A percentile compares a stretch with the other conserved stretches of the same genome.
phyloP scores from a whole-genome alignment of 257 asterid species.

The Scutellaria barbata region DNA sequence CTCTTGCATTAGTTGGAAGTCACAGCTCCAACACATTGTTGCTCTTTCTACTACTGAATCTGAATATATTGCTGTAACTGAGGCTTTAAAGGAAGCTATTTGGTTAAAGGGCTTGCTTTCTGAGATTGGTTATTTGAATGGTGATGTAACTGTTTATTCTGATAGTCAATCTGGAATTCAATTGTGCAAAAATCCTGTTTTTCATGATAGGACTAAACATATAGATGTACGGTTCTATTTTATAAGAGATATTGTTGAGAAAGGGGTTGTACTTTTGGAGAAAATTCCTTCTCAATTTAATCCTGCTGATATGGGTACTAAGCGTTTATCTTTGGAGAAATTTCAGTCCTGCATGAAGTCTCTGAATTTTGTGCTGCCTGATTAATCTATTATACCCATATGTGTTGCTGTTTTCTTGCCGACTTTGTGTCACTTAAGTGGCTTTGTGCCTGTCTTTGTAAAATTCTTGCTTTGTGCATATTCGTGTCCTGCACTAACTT shows the following conservation, averaged over 20 bases:
- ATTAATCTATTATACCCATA: too few relatives aligned
- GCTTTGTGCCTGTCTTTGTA: too few relatives aligned
- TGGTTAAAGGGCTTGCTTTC: constrained; percentile 4
- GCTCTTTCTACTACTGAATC: not conserved
- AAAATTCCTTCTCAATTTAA: not conserved
- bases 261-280: not conserved
- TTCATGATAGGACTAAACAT: constrained; percentile 2
- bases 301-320: not conserved
- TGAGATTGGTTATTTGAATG: too few relatives aligned
- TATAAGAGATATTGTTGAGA: too few relatives aligned
- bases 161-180: constrained; percentile 9
- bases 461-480: too few relatives aligned
- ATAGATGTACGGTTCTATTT: constrained; percentile 1
- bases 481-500: too few relatives aligned
- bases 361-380: too few relatives aligned
- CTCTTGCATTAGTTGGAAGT: constrained; percentile 23
- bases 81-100: not conserved
- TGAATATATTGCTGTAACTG: not conserved
- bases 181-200: not conserved
- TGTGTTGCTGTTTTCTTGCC: too few relatives aligned
- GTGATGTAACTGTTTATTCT: not conserved
- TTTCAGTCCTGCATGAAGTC: too few relatives aligned
- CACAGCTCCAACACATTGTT: constrained; percentile 15
- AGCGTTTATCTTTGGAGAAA: too few relatives aligned
- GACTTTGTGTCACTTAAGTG: too few relatives aligned